Percentiles rank a stretch among this genome's conserved stretches.
phyloP scores from a whole-genome alignment of 2,329 filamentous ascomycete genomes.

The Fusarium kyushuense region DNA sequence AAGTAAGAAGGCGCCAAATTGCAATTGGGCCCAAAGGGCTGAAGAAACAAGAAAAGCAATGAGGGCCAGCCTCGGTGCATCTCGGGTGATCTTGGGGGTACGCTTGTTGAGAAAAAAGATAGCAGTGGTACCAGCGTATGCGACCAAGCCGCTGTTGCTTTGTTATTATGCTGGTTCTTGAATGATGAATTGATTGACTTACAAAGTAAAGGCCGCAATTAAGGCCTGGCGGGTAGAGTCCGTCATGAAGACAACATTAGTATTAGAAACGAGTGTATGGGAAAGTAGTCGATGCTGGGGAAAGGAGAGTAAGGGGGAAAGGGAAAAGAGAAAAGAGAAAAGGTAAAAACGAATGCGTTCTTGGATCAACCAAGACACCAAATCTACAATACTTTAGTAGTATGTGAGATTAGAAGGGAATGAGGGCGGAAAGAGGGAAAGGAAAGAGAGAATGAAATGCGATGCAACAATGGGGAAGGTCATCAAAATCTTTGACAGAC shows the following conservation, averaged over 20 bases:
- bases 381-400: slow-evolving; percentile 31
- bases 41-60: slow-evolving; percentile 64
- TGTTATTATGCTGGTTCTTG: slow-evolving; percentile 37
- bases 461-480: slow-evolving; percentile 27
- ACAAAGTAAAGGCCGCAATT: slow-evolving; percentile 68
- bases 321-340: neutral
- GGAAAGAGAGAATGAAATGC: slow-evolving; percentile 23
- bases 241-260: slow-evolving; percentile 56
- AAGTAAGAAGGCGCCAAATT: slow-evolving; percentile 64
- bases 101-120: slow-evolving; percentile 62
- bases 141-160: slow-evolving; percentile 61
- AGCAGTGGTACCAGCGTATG: slow-evolving; percentile 63
- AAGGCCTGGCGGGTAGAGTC: slow-evolving; percentile 61
- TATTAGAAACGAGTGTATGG: slow-evolving; percentile 50
- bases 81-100: slow-evolving; percentile 63
- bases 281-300: slow-evolving; percentile 50
- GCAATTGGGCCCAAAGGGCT: slow-evolving; percentile 65
- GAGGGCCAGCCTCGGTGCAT: slow-evolving; percentile 75
- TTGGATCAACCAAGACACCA: slow-evolving; percentile 39
- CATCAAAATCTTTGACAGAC: slow-evolving; percentile 18
- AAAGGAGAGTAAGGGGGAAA: neutral
- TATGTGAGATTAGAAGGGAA: slow-evolving; percentile 34
- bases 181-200: slow-evolving; percentile 43
- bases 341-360: slow-evolving; percentile 16
- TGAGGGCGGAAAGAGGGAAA: slow-evolving; percentile 30